phyloP scores from a whole-genome alignment of 2,329 filamentous ascomycete genomes.

The Nemania sp. region DNA sequence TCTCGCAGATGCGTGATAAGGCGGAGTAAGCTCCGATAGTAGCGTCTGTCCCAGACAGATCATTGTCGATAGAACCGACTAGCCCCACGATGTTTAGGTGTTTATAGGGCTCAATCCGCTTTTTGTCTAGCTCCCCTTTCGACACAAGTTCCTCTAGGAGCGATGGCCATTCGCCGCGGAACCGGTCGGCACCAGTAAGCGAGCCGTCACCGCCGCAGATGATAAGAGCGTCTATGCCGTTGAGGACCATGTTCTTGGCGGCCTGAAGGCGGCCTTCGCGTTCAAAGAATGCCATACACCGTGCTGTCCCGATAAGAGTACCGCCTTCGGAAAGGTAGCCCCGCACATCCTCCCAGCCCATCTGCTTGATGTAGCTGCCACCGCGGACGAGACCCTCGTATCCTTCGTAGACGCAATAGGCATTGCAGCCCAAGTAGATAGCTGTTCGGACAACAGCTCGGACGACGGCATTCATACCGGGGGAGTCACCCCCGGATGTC shows the following conservation, averaged over 20 bases:
- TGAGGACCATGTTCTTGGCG: conserved; percentile 92
- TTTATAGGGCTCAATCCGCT: conserved; percentile 80
- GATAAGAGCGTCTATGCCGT: conserved; percentile 94
- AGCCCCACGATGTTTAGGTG: conserved; percentile 96
- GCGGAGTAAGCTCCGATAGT: conserved; percentile 98
- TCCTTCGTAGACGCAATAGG: conserved; percentile 88
- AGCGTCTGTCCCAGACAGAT: conserved; percentile 95
- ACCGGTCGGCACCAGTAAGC: conserved; percentile 93
- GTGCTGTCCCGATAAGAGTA: conserved; percentile 93
- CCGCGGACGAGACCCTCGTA: conserved; percentile 95
- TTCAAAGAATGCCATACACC: conserved; percentile 93
- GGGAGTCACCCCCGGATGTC: conserved; percentile 94
- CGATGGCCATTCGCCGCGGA: conserved; percentile 91
- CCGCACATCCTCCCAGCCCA: conserved; percentile 93
- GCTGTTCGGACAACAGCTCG: conserved; percentile 92
- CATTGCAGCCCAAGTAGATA: conserved; percentile 84
- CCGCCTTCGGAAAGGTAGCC: conserved; percentile 95
- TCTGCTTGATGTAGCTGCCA: conserved; percentile 86
- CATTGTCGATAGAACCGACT: conserved; percentile 98
- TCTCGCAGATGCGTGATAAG: conserved; percentile 90
- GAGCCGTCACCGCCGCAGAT: conserved; percentile 98
- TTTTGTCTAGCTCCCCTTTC: conserved; percentile 74
- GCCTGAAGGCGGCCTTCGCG: conserved; percentile 84
- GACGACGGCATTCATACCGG: conserved; percentile 93
- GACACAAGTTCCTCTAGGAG: conserved; percentile 86